These are phyloP conservation scores for Entomortierella lignicola DNA, from an alignment of 192 early-diverging fungal species.

Conservation along the genomic window DNA sequence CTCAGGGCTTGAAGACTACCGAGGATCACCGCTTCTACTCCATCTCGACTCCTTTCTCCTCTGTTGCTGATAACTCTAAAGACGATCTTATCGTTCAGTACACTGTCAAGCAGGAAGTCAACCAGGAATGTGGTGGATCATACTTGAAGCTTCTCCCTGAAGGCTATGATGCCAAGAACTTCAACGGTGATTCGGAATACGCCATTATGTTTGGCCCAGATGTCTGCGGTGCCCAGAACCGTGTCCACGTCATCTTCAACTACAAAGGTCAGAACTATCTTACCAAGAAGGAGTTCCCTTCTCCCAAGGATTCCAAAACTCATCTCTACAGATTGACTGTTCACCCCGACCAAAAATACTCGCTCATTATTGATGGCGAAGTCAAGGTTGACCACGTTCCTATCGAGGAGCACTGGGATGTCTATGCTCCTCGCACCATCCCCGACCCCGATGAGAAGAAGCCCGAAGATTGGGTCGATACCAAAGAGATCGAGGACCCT, in stretches of 20 bases:
- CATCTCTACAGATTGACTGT: constrained; percentile 92
- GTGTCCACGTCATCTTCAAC: constrained; percentile 95
- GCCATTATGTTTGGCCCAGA: constrained; percentile 93
- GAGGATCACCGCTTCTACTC: constrained; percentile 91
- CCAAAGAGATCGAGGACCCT: constrained; percentile 82
- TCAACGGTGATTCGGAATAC: constrained; percentile 87
- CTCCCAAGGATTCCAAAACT: constrained; percentile 83
- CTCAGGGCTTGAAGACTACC: constrained; percentile 80
- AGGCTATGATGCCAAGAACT: constrained; percentile 80
- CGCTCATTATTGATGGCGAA: constrained; percentile 33
- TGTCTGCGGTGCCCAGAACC: constrained; percentile 90
- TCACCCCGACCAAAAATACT: constrained; percentile 72
- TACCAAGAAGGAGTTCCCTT: constrained; percentile 75
- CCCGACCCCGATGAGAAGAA: constrained; percentile 84
- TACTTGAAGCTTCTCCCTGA: constrained; percentile 92
- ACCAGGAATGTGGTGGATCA: constrained; percentile 93
- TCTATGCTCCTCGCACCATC: constrained; percentile 82
- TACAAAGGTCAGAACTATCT: constrained; percentile 93
- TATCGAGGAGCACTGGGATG: constrained; percentile 45
- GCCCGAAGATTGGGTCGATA: constrained; percentile 94
- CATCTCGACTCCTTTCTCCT: constrained; percentile 78
- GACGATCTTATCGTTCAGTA: constrained; percentile 89
- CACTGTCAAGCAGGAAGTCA: constrained; percentile 91
- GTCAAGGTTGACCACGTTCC: constrained; percentile 16
- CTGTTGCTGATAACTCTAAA: constrained; percentile 82